Base-by-base conservation (phyloP, 495 filamentous ascomycete species). In the Penicillium psychrofluorescens region DNA sequence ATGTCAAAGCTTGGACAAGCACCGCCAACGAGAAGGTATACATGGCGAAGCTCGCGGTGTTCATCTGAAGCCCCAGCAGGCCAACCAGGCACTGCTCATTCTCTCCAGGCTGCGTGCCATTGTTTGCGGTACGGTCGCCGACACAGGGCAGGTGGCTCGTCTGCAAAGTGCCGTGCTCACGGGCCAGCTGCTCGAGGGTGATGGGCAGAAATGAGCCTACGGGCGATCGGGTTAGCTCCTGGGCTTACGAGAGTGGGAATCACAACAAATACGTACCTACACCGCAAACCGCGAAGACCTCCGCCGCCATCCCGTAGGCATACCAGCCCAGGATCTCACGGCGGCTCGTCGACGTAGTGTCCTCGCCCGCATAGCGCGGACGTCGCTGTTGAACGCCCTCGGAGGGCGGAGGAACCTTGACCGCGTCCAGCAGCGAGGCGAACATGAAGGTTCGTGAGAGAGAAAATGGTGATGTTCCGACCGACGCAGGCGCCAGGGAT, bases 281-380 rank as follows among this genome's bases (percentile, higher is more conserved):
- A 69, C 89, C 89, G 56, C 88, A 95, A 29, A 95, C 85, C 7
- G 91, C 88, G 60, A 94, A 95, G 32, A 92, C 87, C 59, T 95
- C 90, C 11, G 88, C 86, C 14, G 89, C 90, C 66, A 90, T 90
- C 28, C 80, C 86, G 61, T 95, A 95, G 30, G 83, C 79, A 62
- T 94, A 95, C 86, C 89, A 95, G 46, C 90, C 90, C 37, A 75
- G 70, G 29, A 95, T 76, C 69, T 95, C 90, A 49, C 84, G 85
- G 45, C 61, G 66, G 59, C 81, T 88, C 13, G 90, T 95, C 44
- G 83, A 74, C 15, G 86, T 80, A 10, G 84, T 88, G 62, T 95
- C 90, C 61, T 95, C 88, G 44, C 83, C 86, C 16, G 69, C 70
- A 62, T 91, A 95, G 11, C 67, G 63, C 11, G 72, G 71, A 33